Conservation (phyloP, 1,139 yeast species). For the Eremothecium gossypii region DNA sequence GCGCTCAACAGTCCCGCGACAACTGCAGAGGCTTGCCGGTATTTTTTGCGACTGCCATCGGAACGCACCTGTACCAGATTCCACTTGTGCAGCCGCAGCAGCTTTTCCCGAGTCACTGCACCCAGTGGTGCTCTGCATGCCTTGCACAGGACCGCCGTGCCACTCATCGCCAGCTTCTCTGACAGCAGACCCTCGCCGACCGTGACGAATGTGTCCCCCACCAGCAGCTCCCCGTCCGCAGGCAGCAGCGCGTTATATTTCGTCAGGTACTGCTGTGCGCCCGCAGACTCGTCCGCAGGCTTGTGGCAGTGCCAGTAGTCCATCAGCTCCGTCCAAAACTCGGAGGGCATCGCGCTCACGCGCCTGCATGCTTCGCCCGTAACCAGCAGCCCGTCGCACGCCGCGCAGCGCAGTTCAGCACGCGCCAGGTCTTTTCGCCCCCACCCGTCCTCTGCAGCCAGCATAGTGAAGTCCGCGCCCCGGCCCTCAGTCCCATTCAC, state of each 20-base stretch:
- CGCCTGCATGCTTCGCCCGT: slow-evolving; percentile 12
- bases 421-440: slow-evolving; percentile 10
- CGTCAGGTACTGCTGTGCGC: slow-evolving; percentile 5
- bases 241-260: slow-evolving; percentile 16
- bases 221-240: slow-evolving; percentile 16
- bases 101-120: slow-evolving; percentile 11
- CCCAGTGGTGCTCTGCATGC: slow-evolving; percentile 18
- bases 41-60: slow-evolving; percentile 5
- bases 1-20: slow-evolving; percentile 14
- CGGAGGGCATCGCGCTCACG: slow-evolving; percentile 74
- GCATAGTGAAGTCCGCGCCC: slow-evolving; percentile 11
- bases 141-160: slow-evolving; percentile 9
- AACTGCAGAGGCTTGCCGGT: slow-evolving; percentile 17
- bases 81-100: slow-evolving; percentile 23
- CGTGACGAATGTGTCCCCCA: slow-evolving; percentile 22
- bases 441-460: slow-evolving; percentile 18
- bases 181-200: slow-evolving; percentile 12
- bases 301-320: slow-evolving; percentile 98
- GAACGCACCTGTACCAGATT: slow-evolving; percentile 9
- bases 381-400: slow-evolving; percentile 13
- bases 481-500: background rate
- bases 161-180: slow-evolving; percentile 3
- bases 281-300: slow-evolving; percentile 39
- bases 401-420: slow-evolving; percentile 11
- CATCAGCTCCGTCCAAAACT: slow-evolving; percentile 91